phyloP scores from a whole-genome alignment of 2,329 filamentous ascomycete genomes.

The Cercospora berteroae region DNA sequence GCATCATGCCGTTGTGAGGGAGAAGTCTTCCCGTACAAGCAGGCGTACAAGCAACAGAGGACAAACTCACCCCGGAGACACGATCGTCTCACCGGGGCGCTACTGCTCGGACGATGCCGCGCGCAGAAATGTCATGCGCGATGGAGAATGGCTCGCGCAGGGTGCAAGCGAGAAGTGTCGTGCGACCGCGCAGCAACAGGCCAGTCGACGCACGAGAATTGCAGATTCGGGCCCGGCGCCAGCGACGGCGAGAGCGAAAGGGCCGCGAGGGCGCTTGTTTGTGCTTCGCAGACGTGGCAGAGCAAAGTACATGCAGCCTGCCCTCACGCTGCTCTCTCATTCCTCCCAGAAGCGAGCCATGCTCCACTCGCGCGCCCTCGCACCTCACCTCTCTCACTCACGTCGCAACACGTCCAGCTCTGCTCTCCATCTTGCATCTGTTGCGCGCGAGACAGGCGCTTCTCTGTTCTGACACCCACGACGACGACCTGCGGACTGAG shows the following conservation, averaged over 20 bases:
- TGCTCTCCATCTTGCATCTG: not conserved
- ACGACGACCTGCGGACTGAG: not conserved
- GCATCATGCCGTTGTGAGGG: not conserved
- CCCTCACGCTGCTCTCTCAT: not conserved
- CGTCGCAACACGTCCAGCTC: not conserved
- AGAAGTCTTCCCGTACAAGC: no score
- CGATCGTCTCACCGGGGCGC: not conserved
- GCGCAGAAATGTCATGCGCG: not conserved
- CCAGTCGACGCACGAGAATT: not conserved
- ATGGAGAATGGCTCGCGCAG: not conserved
- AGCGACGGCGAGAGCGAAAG: not conserved
- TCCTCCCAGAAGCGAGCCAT: not conserved
- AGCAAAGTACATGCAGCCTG: not conserved
- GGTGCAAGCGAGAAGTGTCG: not conserved
- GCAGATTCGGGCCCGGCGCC: not conserved
- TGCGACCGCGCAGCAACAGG: not conserved
- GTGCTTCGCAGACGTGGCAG: not conserved
- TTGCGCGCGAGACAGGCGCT: not conserved
- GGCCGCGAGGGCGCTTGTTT: not conserved
- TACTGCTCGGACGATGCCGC: not conserved
- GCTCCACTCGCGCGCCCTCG: not conserved
- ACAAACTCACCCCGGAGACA: not conserved
- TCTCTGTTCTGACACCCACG: not conserved
- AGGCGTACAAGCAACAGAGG: no score
- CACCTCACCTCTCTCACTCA: not conserved